Conservation (phyloP, 148 eudicot species). For the Fagopyrum tataricum region DNA sequence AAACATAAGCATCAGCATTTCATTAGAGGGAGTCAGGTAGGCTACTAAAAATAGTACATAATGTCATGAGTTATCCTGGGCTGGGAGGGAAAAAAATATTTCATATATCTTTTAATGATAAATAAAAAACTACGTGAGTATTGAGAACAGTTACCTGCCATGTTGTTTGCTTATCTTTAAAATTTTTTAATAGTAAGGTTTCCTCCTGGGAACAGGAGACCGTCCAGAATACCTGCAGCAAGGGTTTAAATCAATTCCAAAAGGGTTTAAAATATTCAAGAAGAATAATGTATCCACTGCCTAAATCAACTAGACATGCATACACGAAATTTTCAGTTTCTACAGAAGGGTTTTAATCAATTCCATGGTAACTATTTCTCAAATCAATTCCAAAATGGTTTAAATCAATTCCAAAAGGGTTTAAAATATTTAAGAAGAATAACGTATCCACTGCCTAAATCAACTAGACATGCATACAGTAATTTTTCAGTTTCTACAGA, state of each 20-base stretch:
- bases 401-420: conserved; percentile 13
- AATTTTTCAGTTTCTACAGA: too few species aligned
- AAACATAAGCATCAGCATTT: conserved; percentile 59
- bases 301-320: too few species aligned
- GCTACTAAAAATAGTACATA: conserved; percentile 24
- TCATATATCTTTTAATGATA: neutral
- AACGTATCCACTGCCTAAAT: too few species aligned
- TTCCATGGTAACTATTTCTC: too few species aligned
- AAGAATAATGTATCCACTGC: neutral
- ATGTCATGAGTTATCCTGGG: conserved; percentile 3
- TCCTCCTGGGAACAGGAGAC: conserved; percentile 46
- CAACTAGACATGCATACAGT: too few species aligned
- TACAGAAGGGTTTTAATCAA: too few species aligned
- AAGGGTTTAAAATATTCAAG: too few species aligned
- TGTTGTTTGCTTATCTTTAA: conserved; percentile 12
- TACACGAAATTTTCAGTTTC: too few species aligned
- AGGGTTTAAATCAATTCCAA: conserved; percentile 19
- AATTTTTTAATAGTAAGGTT: conserved; percentile 34
- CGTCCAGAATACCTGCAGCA: conserved; percentile 61
- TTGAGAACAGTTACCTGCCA: conserved; percentile 46
- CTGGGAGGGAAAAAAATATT: neutral
- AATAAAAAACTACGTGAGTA: neutral
- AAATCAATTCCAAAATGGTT: too few species aligned
- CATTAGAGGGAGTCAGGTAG: conserved; percentile 25
- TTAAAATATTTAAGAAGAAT: neutral